Base-by-base conservation (phyloP, 768 basidiomycete species). In the Dioszegia crocea region DNA sequence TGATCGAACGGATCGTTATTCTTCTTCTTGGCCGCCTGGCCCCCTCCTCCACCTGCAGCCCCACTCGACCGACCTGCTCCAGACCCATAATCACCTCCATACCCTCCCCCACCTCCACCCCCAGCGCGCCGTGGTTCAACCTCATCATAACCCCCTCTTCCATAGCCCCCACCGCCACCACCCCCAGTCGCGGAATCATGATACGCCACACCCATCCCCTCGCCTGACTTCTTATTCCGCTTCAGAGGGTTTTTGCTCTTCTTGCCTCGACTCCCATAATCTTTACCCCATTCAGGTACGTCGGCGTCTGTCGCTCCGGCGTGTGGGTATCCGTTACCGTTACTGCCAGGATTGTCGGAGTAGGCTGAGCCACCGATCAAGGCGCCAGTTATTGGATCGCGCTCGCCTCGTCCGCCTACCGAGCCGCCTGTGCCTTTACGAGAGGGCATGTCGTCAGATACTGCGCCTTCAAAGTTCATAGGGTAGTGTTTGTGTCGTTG, bases 401-500 rank as follows among this genome's bases (percentile, higher is more conserved):
- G 19, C 26, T 53, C 51, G 36, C 51, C 51, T 6, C 33, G 8
- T 33, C 33, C 33, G 33, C 33, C 14, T 14, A 14, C 6, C 8
- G 8, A 6, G 45, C 45, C 24, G 45, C 23, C 26, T 12, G 26
- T 46, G 9, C 21, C 24, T 23, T 23, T 24, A 8, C 29, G 47
- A 6, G 59, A 30, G 16, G 60, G 48, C 36, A 63, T 49, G 9
- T 59, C 68, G 21, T 65, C 71, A 8, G 55, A 65, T n/a, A 63
- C 70, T 3, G 74, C 60, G 31, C 77, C 77, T 49, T 76, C 76
- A 53, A 77, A 77, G 64, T 78, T 78, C 57, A 73, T 74, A 26
- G 77, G 77, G 56, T 77, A 78, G 56, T 76, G 75, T 71, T 75
- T 75, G 41, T 75, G 64, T 17, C 61, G 48, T 59, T 77, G 75